A percentile compares a stretch with the other conserved stretches of the same genome.
phyloP scores from a whole-genome alignment of 2,329 filamentous ascomycete species.

The Phyllosticta citrichinensis region DNA sequence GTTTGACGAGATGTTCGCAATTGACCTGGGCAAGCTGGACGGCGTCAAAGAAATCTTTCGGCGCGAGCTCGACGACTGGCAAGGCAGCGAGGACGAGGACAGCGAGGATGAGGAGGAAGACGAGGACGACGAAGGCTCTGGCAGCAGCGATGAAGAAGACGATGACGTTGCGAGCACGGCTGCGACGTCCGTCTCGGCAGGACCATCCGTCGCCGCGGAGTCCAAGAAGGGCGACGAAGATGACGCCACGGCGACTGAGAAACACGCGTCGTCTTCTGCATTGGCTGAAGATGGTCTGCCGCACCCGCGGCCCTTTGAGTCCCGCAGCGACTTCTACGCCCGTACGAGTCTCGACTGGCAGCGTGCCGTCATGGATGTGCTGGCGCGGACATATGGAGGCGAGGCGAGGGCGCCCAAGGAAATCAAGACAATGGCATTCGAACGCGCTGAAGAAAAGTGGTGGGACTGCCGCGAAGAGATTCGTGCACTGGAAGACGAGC shows the following conservation, averaged over 20 bases:
- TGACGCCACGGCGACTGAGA: slow-evolving; percentile 32
- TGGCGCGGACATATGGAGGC: slow-evolving; percentile 53
- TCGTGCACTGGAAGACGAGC: slow-evolving; percentile 81
- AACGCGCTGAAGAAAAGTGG: slow-evolving; percentile 91
- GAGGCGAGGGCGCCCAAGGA: slow-evolving; percentile 75
- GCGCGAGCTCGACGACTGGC: slow-evolving; percentile 79
- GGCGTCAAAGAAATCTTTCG: slow-evolving; percentile 88
- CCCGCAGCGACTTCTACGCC: slow-evolving; percentile 81
- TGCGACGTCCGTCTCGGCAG: slow-evolving; percentile 38
- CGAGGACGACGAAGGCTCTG: slow-evolving; percentile 26
- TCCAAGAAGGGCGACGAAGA: slow-evolving; percentile 9
- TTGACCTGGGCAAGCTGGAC: slow-evolving; percentile 90
- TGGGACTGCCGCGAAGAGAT: slow-evolving; percentile 97
- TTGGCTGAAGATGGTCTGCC: slow-evolving; percentile 63
- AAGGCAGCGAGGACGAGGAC: slow-evolving; percentile 38
- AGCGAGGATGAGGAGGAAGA: slow-evolving; percentile 40
- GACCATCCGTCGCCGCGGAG: slow-evolving; percentile 15
- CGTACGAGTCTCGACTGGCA: slow-evolving; percentile 88
- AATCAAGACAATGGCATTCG: slow-evolving; percentile 82
- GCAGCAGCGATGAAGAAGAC: slow-evolving; percentile 33
- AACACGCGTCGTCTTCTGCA: slow-evolving; percentile 35
- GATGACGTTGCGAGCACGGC: slow-evolving; percentile 41
- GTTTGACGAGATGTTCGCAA: slow-evolving; percentile 87
- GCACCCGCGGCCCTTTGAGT: slow-evolving; percentile 74
- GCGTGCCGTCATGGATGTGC: slow-evolving; percentile 65